These are phyloP conservation scores for Solanum hybrid DNA, from an alignment of 305 asterid species.

Conservation along the genomic window DNA sequence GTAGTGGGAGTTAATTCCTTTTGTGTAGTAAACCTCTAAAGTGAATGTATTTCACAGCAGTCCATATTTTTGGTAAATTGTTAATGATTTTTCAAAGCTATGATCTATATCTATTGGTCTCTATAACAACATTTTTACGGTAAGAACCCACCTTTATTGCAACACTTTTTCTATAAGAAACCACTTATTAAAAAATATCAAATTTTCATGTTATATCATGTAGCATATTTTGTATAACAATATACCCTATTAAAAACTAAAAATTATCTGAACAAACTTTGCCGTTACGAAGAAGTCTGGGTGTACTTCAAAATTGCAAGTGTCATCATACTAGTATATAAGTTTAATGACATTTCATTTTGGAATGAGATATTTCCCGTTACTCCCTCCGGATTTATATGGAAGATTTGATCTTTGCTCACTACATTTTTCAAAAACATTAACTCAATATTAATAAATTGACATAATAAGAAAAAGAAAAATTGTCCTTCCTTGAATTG, in stretches of 20 bases:
- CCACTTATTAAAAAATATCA: neutral
- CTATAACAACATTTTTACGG: neutral
- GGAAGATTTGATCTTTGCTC: neutral
- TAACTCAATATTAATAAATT: neutral
- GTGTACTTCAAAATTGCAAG: neutral
- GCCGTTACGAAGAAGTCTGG: neutral
- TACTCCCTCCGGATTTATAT: neutral
- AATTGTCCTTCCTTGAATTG: neutral
- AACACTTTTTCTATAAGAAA: neutral
- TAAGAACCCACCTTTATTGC: neutral
- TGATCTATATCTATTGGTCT: neutral
- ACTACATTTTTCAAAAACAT: neutral
- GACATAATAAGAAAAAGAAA: neutral
- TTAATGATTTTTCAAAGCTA: neutral
- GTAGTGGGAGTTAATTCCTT: neutral
- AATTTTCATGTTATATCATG: neutral
- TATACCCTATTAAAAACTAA: neutral
- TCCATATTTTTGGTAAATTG: neutral
- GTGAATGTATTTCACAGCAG: neutral
- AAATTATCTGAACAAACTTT: neutral
- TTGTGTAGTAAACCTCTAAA: neutral
- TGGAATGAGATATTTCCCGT: neutral
- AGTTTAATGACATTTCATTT: neutral
- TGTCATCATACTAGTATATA: neutral
- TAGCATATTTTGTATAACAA: neutral